Base-by-base conservation (phyloP, 768 basidiomycete species). In the Baorangia bicolor region DNA sequence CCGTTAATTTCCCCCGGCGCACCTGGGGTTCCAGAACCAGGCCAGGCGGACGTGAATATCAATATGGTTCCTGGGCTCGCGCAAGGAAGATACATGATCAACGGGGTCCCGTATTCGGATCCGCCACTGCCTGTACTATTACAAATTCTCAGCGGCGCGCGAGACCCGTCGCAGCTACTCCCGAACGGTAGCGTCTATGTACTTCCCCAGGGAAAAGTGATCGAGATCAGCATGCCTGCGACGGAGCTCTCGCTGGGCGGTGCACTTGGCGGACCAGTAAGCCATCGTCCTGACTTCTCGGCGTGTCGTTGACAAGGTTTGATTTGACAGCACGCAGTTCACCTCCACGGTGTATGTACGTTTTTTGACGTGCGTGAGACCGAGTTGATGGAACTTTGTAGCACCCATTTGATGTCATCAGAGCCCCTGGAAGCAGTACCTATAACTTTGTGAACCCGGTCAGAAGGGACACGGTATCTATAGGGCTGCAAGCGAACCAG, bases 401-500 rank as follows among this genome's bases (percentile, higher is more conserved):
- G 75, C 78, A 79, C 43, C 38, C 62, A 0, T 76, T n/a, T n/a
- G n/a, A n/a, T n/a, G n/a, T n/a, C n/a, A n/a, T n/a, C n/a, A n/a
- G n/a, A n/a, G n/a, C n/a, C n/a, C n/a, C n/a, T n/a, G n/a, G n/a
- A n/a, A n/a, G n/a, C n/a, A n/a, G n/a, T n/a, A n/a, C n/a, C n/a
- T 74, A 73, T 51, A 81, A 82, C 62, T 81, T 69, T 39, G 57
- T 23, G 5, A 85, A 86, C 61, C 85, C 85, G 0, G 74, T 80
- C 55, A 71, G 72, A 50, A 73, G 83, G 43, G 84, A 87, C 62
- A 81, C 78, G 1, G 73, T 83, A 11, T 59, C 61, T 14, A 44
- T 47, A 1, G 74, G 62, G 5, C 4, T 27, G 18, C 63, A 41
- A 62, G 64, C 16, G 70, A 73, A 58, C 68, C 68, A 47, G 69